Conservation (phyloP, 2,329 filamentous ascomycete species). For the Drechslera avenae region DNA sequence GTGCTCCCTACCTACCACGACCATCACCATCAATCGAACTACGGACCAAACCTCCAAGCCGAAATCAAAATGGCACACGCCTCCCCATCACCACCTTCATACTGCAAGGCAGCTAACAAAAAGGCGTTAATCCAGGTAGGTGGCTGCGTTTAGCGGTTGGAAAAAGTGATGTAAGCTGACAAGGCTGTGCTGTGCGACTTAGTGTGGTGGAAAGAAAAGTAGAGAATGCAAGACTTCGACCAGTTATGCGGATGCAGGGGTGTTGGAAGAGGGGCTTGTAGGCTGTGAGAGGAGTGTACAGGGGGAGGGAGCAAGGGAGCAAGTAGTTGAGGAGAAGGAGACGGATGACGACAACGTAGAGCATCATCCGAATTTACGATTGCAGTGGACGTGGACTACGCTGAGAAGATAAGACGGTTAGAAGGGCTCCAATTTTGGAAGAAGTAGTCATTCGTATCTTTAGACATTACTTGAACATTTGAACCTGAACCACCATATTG, state of each 20-base stretch:
- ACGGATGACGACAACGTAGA: slow-evolving; percentile 8
- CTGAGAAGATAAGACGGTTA: slow-evolving; percentile 12
- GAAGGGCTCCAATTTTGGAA: background rate
- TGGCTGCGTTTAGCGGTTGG: no score
- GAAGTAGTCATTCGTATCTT: background rate
- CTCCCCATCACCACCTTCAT: no score
- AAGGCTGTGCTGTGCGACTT: no score
- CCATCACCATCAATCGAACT: background rate
- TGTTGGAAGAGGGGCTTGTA: slow-evolving; percentile 23
- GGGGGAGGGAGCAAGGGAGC: background rate
- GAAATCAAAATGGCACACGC: background rate
- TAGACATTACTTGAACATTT: background rate
- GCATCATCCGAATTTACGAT: slow-evolving; percentile 18
- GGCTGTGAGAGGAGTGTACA: background rate
- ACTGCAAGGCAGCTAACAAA: background rate
- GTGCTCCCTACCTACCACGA: background rate
- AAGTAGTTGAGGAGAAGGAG: slow-evolving; percentile 11
- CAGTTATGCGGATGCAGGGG: slow-evolving; percentile 14
- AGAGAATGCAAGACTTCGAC: background rate
- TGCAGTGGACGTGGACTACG: slow-evolving; percentile 24
- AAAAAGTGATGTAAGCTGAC: no score
- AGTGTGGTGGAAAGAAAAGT: no score
- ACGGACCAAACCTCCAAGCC: no score
- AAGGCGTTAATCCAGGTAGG: background rate
- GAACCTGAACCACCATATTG: no score